A percentile compares a stretch with the other conserved stretches of the same genome.
These are phyloP conservation scores for Daedalea quercina DNA, from an alignment of 768 basidiomycete genomes.

Conservation along the genomic window DNA sequence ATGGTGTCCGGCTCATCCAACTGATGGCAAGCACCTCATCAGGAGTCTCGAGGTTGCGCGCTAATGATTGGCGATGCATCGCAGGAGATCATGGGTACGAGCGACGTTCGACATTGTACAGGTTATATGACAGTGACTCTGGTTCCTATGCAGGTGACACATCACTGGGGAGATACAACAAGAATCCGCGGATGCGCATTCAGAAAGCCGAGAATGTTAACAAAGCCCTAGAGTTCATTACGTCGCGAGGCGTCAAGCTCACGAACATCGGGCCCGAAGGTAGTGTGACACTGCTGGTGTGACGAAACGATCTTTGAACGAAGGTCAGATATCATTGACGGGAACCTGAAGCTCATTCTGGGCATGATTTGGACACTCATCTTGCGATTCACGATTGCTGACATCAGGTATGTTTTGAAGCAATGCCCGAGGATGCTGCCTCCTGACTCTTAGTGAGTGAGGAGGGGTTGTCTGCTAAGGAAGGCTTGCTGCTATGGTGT, in stretches of 20 bases:
- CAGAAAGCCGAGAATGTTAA: conserved; percentile 99
- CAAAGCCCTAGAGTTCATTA: conserved; percentile 94
- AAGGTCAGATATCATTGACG: conserved; percentile 87
- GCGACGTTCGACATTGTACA: not conserved
- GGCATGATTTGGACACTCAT: conserved; percentile 99
- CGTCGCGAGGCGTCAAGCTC: conserved; percentile 86
- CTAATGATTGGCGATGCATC: not conserved
- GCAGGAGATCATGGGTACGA: conserved; percentile 93
- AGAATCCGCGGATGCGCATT: conserved; percentile 81
- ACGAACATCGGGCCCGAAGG: conserved; percentile 99
- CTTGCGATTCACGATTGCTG: conserved; percentile 94
- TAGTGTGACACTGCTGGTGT: conserved; percentile 18
- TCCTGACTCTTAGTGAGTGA: conserved; percentile 46
- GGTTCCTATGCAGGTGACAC: conserved; percentile 54
- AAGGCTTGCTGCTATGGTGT: conserved; percentile 96
- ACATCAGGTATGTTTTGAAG: conserved; percentile 82
- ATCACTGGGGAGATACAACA: conserved; percentile 93
- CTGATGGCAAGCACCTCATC: conserved; percentile 57
- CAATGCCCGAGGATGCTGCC: no score
- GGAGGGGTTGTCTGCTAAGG: conserved; percentile 98
- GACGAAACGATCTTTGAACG: not conserved
- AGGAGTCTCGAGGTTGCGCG: not conserved
- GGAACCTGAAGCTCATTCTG: conserved; percentile 96
- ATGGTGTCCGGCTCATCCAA: conserved; percentile 93
- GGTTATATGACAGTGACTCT: not conserved